A percentile compares a stretch with the other conserved stretches of the same genome.
phyloP scores from a whole-genome alignment of 148 eudicot species.

The Oxyria digyna region DNA sequence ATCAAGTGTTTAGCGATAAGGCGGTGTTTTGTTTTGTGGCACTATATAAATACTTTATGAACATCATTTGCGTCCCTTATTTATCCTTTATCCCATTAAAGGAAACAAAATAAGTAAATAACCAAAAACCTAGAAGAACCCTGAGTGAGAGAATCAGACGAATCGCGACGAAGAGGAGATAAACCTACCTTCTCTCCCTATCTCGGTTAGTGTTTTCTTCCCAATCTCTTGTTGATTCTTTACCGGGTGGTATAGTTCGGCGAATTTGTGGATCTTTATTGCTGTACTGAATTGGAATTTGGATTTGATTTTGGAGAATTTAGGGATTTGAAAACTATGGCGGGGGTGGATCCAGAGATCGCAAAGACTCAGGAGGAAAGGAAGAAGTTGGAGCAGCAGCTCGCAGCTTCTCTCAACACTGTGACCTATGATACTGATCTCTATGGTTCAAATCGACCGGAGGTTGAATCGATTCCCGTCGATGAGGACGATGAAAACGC shows the following conservation, averaged over 20 bases:
- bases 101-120: not conserved
- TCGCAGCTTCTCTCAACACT: slow-evolving; percentile 55
- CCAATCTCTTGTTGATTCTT: not conserved
- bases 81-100: not conserved
- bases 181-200: not conserved
- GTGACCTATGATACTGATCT: slow-evolving; percentile 62
- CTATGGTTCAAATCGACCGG: slow-evolving; percentile 44
- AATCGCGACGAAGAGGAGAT: not conserved
- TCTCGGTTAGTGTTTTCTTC: not conserved
- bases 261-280: not conserved
- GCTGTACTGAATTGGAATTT: not conserved
- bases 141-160: not conserved
- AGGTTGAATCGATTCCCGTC: slow-evolving; percentile 58
- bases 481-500: slow-evolving; percentile 65
- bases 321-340: slow-evolving; percentile 13
- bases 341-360: slow-evolving; percentile 49
- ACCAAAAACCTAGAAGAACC: not conserved
- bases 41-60: not conserved
- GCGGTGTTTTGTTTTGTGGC: not conserved
- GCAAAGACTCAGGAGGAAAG: slow-evolving; percentile 81
- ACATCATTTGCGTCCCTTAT: not conserved
- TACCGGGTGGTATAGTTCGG: not conserved
- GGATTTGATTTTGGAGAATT: not conserved
- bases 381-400: slow-evolving; percentile 63
- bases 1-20: not conserved